Base-by-base conservation (phyloP, 805 yeast genomes). In the Starmerella asiatica region DNA sequence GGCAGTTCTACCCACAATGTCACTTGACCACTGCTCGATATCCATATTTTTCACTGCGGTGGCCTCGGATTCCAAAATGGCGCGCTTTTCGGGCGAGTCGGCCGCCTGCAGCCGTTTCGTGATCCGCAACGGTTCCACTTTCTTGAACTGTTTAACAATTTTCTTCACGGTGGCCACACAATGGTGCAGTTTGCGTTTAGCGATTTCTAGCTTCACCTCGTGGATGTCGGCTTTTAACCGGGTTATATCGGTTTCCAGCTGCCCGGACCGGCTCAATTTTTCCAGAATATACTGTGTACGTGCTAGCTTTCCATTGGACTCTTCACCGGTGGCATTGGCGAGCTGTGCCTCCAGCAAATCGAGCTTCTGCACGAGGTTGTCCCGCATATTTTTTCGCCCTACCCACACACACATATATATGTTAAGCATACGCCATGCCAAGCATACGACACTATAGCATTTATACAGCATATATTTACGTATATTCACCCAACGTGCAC, bases 291-390 rank as follows among this genome's bases (percentile, higher is more conserved):
- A 53, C 42, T 56, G 51, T 3, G 67, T 56, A 15, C 54, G 46
- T 5, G 36, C 39, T 21, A 62, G 47, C 34, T 58, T 46, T 7
- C 59, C 38, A 15, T 41, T 40, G 23, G 46, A 21, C 14, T 43
- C 49, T 12, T 35, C 38, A 8, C 17, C 30, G 29, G 43, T 43
- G 23, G 39, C 24, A n/a, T 49, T 36, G n/a, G 53, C 52, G 6
- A 58, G 52, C 46, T 48, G 57, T 16, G 62, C 51, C 45, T 61
- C 57, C 5, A 62, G 53, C 24, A 61, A 32, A 41, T 63, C 65
- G 31, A 62, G 49, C 45, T 60, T 53, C 55, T 61, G 62, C 23
- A 54, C 38, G 36, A 58, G 49, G 42, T 61, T 61, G 34, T 59
- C 58, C 38, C 53, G 52, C 49, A 48, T 48, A 24, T 9, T 14